A percentile compares a stretch with the other conserved stretches of the same genome.
These are phyloP conservation scores for Starmerella asiatica DNA, from an alignment of 805 yeast genomes.

Conservation along the genomic window DNA sequence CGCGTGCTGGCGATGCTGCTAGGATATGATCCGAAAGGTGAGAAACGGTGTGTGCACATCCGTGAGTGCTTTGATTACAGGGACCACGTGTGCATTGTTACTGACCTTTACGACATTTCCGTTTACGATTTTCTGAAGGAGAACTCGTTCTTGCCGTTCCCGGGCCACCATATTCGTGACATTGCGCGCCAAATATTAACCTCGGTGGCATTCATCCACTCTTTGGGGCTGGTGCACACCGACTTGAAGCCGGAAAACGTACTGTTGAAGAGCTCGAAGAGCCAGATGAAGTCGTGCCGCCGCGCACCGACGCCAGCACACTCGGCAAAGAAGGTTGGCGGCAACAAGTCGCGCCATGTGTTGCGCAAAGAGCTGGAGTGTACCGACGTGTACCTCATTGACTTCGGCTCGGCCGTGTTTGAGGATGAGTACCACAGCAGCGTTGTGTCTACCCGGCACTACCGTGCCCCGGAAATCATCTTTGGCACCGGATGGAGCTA, in stretches of 20 bases:
- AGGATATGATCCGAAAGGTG: slow-evolving; percentile 52
- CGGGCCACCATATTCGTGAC: slow-evolving; percentile 84
- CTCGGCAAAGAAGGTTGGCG: not conserved
- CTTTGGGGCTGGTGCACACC: slow-evolving; percentile 80
- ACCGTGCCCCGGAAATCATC: slow-evolving; percentile 93
- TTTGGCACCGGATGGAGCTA: slow-evolving; percentile 93
- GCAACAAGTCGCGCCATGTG: not conserved
- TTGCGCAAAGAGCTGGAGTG: slow-evolving; percentile 42
- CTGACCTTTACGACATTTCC: slow-evolving; percentile 72
- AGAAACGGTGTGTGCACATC: slow-evolving; percentile 69
- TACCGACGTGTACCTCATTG: slow-evolving; percentile 79
- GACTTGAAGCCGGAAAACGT: slow-evolving; percentile 96
- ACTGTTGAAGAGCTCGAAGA: slow-evolving; percentile 32
- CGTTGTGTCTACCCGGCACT: slow-evolving; percentile 88
- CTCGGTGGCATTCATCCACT: slow-evolving; percentile 81
- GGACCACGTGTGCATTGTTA: slow-evolving; percentile 87
- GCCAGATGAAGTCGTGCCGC: slow-evolving; percentile 7
- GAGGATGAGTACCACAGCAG: slow-evolving; percentile 87
- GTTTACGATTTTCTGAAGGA: slow-evolving; percentile 80
- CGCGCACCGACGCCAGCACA: not conserved
- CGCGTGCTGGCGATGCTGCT: slow-evolving; percentile 65
- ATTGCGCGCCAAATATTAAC: slow-evolving; percentile 73
- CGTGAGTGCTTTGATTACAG: slow-evolving; percentile 84
- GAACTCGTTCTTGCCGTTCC: slow-evolving; percentile 78
- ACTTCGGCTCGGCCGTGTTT: slow-evolving; percentile 94